phyloP scores from a whole-genome alignment of 108 stramenopile species.

The Nannochloropsis salina region DNA sequence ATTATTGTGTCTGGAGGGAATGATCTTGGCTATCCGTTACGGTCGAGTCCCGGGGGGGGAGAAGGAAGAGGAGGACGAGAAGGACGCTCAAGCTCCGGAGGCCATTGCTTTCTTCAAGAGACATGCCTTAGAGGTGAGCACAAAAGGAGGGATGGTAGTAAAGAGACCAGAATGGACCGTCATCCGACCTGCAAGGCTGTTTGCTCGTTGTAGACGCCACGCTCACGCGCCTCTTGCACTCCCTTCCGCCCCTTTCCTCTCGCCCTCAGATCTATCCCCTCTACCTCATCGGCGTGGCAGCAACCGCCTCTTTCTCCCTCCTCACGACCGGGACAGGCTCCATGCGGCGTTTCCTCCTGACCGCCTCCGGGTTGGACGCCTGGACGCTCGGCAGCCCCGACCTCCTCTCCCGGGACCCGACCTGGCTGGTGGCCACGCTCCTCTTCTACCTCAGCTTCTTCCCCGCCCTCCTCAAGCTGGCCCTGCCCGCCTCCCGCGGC shows the following conservation, averaged over 20 bases:
- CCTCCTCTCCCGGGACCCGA: neutral
- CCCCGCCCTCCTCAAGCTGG: neutral
- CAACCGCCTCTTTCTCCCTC: neutral
- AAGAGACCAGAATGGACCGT: neutral
- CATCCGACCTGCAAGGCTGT: neutral
- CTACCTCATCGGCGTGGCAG: neutral
- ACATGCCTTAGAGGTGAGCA: neutral
- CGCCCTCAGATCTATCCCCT: conserved; percentile 7
- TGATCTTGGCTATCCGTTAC: conserved; percentile 1
- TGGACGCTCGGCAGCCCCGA: conserved; percentile 19
- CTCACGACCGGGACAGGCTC: neutral
- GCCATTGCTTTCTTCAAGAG: neutral
- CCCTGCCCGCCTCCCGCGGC: neutral
- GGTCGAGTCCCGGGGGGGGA: neutral
- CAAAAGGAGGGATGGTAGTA: neutral
- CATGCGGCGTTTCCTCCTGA: neutral
- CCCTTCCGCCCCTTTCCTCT: neutral
- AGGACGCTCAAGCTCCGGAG: neutral
- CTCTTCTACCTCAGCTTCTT: neutral
- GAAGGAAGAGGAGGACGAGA: neutral
- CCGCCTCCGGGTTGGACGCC: neutral
- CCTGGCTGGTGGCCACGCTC: neutral
- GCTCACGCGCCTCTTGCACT: neutral
- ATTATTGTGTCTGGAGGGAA: neutral
- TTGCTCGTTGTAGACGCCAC: neutral